Evolutionary conservation across 2,329 filamentous ascomycete genomes (phyloP).

Genomic region (Helminthosporium solani): DNA sequence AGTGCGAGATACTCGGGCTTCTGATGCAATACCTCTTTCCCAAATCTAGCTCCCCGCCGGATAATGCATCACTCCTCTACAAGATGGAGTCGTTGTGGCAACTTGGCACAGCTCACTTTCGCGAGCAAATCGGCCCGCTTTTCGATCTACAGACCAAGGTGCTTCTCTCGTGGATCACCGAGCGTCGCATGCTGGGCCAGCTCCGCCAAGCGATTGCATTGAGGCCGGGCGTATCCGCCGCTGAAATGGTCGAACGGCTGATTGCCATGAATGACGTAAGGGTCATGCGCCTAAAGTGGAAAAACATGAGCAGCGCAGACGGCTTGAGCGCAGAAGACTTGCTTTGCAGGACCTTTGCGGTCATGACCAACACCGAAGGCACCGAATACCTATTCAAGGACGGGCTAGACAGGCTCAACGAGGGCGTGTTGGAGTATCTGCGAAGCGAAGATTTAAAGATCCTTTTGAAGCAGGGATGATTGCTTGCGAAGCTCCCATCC

Average conservation of each 20-base stretch:
- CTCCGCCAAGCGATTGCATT: conserved; percentile 24
- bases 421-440: conserved; percentile 35
- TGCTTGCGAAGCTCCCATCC: neutral
- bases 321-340: conserved; percentile 36
- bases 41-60: conserved; percentile 19
- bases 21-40: conserved; percentile 36
- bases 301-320: conserved; percentile 37
- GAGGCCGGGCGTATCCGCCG: conserved; percentile 24
- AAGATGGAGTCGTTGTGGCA: conserved; percentile 33
- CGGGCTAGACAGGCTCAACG: conserved; percentile 29
- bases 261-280: conserved; percentile 39
- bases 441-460: conserved; percentile 35
- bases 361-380: conserved; percentile 37
- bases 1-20: conserved; percentile 35
- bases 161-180: conserved; percentile 34
- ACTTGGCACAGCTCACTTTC: conserved; percentile 26
- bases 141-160: conserved; percentile 31
- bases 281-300: conserved; percentile 39
- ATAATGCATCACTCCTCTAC: conserved; percentile 27
- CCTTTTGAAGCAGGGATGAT: conserved; percentile 28
- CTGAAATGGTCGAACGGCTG: conserved; percentile 33
- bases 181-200: conserved; percentile 31
- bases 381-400: conserved; percentile 39
- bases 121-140: conserved; percentile 24
- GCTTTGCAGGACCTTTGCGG: conserved; percentile 32